These are phyloP conservation scores for Penicillium hordei DNA, from an alignment of 2,329 filamentous ascomycete genomes.

Conservation along the genomic window DNA sequence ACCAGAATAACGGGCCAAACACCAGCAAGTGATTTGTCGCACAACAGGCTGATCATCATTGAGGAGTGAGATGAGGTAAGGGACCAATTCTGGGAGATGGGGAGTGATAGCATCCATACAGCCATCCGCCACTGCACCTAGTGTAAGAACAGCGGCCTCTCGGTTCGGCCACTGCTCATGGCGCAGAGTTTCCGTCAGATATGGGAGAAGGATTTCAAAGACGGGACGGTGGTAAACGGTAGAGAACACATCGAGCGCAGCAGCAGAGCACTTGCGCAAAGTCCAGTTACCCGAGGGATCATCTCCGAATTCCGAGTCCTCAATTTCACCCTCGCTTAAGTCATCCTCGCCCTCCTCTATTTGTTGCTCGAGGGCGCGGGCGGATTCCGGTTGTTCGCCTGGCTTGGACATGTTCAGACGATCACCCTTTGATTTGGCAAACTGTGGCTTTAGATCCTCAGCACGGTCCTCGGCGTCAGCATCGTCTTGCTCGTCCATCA, in stretches of 20 bases:
- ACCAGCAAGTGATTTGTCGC: conserved; percentile 97
- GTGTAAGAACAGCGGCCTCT: conserved; percentile 88
- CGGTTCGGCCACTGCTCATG: conserved; percentile 88
- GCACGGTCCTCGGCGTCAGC: conserved; percentile 87
- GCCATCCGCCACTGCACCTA: conserved; percentile 92
- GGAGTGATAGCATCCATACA: conserved; percentile 88
- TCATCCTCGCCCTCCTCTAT: conserved; percentile 60
- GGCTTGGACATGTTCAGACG: conserved; percentile 57
- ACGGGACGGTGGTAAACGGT: conserved; percentile 84
- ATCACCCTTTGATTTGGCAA: conserved; percentile 69
- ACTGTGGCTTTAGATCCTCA: conserved; percentile 89
- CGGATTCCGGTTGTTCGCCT: conserved; percentile 35
- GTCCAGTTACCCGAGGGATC: conserved; percentile 94
- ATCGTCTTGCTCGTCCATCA: conserved; percentile 83
- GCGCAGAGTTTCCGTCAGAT: conserved; percentile 83
- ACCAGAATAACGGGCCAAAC: conserved; percentile 84
- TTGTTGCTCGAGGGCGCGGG: conserved; percentile 49
- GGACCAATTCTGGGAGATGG: conserved; percentile 84
- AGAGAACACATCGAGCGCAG: conserved; percentile 90
- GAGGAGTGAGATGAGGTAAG: conserved; percentile 83
- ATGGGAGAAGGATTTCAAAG: conserved; percentile 88
- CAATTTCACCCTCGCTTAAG: conserved; percentile 82
- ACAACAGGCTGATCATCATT: conserved; percentile 86
- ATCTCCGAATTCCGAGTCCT: conserved; percentile 67
- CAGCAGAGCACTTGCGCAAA: conserved; percentile 92